Evolutionary conservation across 2,329 filamentous ascomycete species (phyloP), one percentile per base, ranked within the genome.

Genomic region (Neoascochyta sp.): DNA sequence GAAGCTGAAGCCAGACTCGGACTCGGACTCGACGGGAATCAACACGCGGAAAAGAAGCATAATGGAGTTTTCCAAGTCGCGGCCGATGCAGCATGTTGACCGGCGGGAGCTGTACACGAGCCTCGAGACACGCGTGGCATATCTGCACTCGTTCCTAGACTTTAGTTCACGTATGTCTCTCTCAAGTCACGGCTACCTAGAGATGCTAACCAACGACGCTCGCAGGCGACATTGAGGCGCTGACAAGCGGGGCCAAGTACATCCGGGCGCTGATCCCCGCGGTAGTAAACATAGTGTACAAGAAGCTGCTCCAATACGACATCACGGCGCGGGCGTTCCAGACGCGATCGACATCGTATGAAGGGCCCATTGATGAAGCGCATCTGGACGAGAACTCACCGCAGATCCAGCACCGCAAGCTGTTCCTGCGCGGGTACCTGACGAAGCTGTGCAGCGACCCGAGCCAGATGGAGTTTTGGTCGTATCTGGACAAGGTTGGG

Each of bases 231-330:
- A 78, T 86, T 34, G 80, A 83, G 44, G 82, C 83, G 21, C 73
- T 89, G 20, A 70, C 76, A 9, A 69, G 71, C 3, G 83, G 83
- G 41, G 70, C 77, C 36, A 86, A 86, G 60, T 87, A 87, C 64
- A 81, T 88, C 66, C 83, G 83, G 52, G 78, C 81, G n/a, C 74
- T 90, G 17, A 87, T 90, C 42, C 86, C 86, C 1, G 81, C 84
- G 24, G 75, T 92, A 13, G 84, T 90, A 52, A 87, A 89, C 63
- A 84, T 88, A 38, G 83, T 90, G 18, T 92, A 90, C 68, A 80
- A 80, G 54, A 90, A 90, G 57, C 74, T 92, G 1, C 69, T 90
- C 8, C 76, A 80, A 52, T 86, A 85, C 63, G 86, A 90, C 56
- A 86, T 90, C 59, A 92, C 86, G 4, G 83, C 86, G 1, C 76